Base-by-base conservation (phyloP, 2,329 filamentous ascomycete species). In the Xylariaceae sp. region DNA sequence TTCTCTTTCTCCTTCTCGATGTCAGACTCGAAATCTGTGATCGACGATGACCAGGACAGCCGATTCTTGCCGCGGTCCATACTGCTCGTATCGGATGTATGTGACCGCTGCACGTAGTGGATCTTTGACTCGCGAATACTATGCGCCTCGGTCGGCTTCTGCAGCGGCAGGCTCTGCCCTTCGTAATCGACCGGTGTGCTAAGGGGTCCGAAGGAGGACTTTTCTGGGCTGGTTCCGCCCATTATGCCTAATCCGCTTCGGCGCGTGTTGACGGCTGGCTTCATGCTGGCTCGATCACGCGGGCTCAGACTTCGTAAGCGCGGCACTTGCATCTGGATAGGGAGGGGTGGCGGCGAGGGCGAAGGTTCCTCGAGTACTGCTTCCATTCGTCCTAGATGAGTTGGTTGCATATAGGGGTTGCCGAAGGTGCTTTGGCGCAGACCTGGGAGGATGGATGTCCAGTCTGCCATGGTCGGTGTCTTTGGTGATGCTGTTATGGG, bases 271-370 rank as follows among this genome's bases (percentile, higher is more conserved):
- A 30, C 23, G 23, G 23, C 23, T 30, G 23, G 23, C 23, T 30
- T 30, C 23, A 30, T 30, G 23, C 54, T 55, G 1, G 18, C 39
- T 4, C 59, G 51, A 15, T 59, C 62, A 35, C 59, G 62, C 10
- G 58, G 62, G 34, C 60, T 63, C 11, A 60, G 60, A 17, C 60
- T 64, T 49, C 60, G 62, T 13, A 64, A 44, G 13, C 56, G 58
- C 44, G 62, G 62, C 4, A 64, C 60, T 35, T 64, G 58, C 8
- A 62, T 62, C 4, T 60, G 59, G 23, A 30, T 30, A 1, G 23
- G 23, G 23, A 30, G 23, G 3, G 23, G 23, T 42, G 3, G 42
- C n/a, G 51, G 59, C 11, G 56, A 42, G 0, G 42, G 11, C 23
- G 39, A 56, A 8, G 37, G 57, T 50, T 60, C 57, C 47, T 56